A percentile compares a stretch with the other conserved stretches of the same genome.
Evolutionary conservation across 169 alveolate species (phyloP).

Genomic region (Eimeria tenella): DNA sequence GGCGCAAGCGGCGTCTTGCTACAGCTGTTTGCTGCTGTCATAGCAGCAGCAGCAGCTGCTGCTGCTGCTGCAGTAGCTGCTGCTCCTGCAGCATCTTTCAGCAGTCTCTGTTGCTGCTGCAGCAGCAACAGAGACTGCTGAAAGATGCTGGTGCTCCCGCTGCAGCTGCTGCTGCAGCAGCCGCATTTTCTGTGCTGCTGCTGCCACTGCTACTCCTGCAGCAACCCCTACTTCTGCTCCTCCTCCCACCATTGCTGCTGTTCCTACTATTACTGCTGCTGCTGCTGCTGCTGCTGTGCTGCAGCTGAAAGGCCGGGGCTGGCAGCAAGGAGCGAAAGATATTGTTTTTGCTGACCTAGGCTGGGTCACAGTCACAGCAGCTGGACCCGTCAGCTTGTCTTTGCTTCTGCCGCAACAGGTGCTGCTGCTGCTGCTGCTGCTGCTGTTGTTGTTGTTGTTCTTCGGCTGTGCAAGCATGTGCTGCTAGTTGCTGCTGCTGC

Average conservation of each 20-base stretch:
- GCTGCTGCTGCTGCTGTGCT: conserved; percentile 56
- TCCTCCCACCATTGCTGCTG: not conserved
- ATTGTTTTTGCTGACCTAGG: conserved; percentile 2
- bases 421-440: conserved; percentile 37
- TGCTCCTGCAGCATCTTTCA: too few relatives aligned
- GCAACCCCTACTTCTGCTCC: not conserved
- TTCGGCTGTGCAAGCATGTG: not conserved
- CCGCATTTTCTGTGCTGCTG: too few relatives aligned
- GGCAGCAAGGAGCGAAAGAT: conserved; percentile 4
- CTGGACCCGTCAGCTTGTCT: not conserved
- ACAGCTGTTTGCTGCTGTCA: too few relatives aligned
- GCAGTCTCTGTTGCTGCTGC: too few relatives aligned
- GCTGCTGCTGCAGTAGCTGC: too few relatives aligned
- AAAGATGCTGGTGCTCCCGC: too few relatives aligned
- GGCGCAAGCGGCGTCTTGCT: too few relatives aligned
- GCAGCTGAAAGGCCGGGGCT: conserved; percentile 48
- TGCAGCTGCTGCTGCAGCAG: too few relatives aligned
- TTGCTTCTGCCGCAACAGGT: not conserved
- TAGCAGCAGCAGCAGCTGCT: too few relatives aligned
- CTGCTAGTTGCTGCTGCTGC: not conserved
- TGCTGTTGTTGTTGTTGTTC: not conserved
- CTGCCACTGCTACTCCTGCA: too few relatives aligned
- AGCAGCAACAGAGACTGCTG: too few relatives aligned
- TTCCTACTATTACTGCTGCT: not conserved
- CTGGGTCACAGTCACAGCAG: conserved; percentile 8